phyloP scores from a whole-genome alignment of 108 stramenopile species.

The Stephanodiscus minutulus region DNA sequence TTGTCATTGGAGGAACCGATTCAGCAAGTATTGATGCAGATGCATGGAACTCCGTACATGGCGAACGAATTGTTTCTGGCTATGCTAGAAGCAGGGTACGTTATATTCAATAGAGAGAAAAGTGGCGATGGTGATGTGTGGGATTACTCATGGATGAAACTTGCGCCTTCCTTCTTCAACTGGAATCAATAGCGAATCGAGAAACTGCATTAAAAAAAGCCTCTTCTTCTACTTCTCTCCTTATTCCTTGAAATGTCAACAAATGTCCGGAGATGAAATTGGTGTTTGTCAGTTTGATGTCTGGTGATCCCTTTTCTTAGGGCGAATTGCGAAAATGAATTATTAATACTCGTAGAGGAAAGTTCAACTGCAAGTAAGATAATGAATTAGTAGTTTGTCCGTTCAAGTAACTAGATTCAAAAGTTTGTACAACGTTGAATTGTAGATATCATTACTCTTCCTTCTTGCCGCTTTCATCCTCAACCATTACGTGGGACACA shows the following conservation, averaged over 20 bases:
- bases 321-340: too few relatives aligned
- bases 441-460: neutral
- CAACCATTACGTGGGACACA: neutral
- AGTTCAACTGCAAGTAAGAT: too few relatives aligned
- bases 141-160: conserved; percentile 37
- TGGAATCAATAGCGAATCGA: neutral
- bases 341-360: too few relatives aligned
- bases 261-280: neutral
- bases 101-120: conserved; percentile 59
- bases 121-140: conserved; percentile 24
- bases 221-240: neutral
- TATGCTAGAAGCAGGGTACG: conserved; percentile 53
- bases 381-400: too few relatives aligned
- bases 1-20: conserved; percentile 27
- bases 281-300: neutral
- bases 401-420: too few relatives aligned
- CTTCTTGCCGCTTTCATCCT: conserved; percentile 10
- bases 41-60: conserved; percentile 38
- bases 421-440: neutral
- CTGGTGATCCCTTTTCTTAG: neutral
- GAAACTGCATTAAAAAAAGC: too few relatives aligned
- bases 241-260: too few relatives aligned
- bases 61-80: conserved; percentile 51
- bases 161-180: conserved; percentile 28
- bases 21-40: conserved; percentile 47